Evolutionary conservation across 2,329 filamentous ascomycete species (phyloP), one percentile per base, ranked within the genome.

Genomic region (Microdochium bolleyi): DNA sequence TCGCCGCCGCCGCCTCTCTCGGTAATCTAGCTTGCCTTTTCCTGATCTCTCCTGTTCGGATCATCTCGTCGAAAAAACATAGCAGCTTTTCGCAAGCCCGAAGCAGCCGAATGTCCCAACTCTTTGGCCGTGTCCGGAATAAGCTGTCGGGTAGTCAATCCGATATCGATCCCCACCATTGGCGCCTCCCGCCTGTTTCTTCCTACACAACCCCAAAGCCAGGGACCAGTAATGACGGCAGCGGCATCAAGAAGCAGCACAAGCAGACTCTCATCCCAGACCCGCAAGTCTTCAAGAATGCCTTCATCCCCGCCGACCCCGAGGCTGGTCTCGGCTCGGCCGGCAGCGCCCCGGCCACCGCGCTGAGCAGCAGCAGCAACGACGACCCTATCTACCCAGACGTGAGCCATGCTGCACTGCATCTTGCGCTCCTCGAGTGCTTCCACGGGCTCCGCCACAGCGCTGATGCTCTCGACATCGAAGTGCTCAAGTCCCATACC

Each of bases 101-200:
- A 13, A 11, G 14, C 30, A 50, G 11, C 25, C 41, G 25, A 48
- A 48, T 52, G 50, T 48, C 48, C 38, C 48, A 44, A 44, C 38
- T 52, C 32, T 34, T 52, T 48, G 22, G 22, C 24, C 50, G 50
- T 19, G 50, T 52, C 16, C 50, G 50, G 24, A 32, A 32, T 38
- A 52, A 38, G 50, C 25, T 48, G 11, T 34, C 41, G 38, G 50
- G 50, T 14, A 34, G 19, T 14, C 50, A 51, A 30, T 22, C 50
- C n/a, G 38, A 52, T 22, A 48, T 34, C 19, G 50, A 48, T 24
- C 50, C 50, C n/a, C 50, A 52, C 50, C 38, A 49, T 27, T 52
- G 50, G 50, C 50, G 50, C 24, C 50, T 52, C n/a, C 38, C 41
- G n/a, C 41, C 41, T 22, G 24, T 3, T 27, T 25, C 38, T 14